Evolutionary conservation across 306 rosid species (phyloP).

Genomic region (Mimosa bimucronata): DNA sequence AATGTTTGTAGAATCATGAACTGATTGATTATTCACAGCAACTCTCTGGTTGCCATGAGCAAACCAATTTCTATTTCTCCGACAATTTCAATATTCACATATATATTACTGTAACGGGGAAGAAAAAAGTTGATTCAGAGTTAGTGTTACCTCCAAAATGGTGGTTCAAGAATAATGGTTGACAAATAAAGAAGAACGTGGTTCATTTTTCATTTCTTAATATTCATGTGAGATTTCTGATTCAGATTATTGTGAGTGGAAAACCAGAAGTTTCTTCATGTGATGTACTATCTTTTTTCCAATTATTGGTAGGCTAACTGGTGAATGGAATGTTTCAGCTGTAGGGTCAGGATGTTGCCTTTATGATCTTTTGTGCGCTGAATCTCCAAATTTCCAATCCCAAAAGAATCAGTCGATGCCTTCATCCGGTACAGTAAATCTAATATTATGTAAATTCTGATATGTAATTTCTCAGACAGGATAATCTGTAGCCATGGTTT

Average conservation of each 20-base stretch:
- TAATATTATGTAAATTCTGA: not conserved
- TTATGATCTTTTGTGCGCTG: constrained; percentile 78
- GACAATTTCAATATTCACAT: too few relatives aligned
- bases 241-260: not conserved
- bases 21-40: not conserved
- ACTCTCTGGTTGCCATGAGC: not conserved
- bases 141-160: not conserved
- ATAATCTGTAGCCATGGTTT: too few relatives aligned
- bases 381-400: constrained; percentile 53
- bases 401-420: constrained; percentile 44
- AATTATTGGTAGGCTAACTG: constrained; percentile 24
- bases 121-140: not conserved
- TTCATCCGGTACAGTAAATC: constrained; percentile 47
- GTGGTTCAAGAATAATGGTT: not conserved
- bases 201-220: not conserved
- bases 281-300: not conserved
- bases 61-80: not conserved
- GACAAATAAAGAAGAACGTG: not conserved
- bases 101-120: too few relatives aligned
- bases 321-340: constrained; percentile 35
- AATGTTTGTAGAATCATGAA: not conserved
- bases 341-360: constrained; percentile 65
- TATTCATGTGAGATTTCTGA: not conserved
- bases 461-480: too few relatives aligned
- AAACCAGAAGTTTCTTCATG: not conserved